These are phyloP conservation scores for Penicillium goetzii DNA, from an alignment of 495 filamentous ascomycete genomes.

Conservation along the genomic window DNA sequence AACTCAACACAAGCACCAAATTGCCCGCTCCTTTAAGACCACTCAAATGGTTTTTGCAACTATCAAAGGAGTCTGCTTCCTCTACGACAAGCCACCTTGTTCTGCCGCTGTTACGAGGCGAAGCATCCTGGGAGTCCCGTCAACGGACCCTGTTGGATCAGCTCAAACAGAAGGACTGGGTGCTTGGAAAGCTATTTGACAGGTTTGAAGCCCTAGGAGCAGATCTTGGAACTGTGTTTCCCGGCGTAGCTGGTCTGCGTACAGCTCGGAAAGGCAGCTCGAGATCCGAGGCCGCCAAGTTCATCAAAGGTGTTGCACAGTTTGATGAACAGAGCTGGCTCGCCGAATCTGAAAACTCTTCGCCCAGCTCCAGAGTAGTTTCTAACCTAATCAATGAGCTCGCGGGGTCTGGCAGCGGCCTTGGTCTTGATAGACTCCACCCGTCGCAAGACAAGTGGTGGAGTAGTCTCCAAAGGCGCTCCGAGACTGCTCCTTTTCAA, in stretches of 20 bases:
- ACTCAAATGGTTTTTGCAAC: constrained; percentile 67
- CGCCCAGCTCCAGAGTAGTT: constrained; percentile 25
- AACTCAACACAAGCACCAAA: constrained; percentile 59
- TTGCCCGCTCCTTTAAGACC: constrained; percentile 70
- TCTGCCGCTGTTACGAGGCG: constrained; percentile 68
- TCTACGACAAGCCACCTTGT: constrained; percentile 64
- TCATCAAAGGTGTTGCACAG: constrained; percentile 49
- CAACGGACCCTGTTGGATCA: constrained; percentile 59
- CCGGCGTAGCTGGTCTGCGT: constrained; percentile 57
- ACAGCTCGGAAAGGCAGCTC: constrained; percentile 37
- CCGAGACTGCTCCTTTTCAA: constrained; percentile 8
- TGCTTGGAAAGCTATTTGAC: constrained; percentile 75
- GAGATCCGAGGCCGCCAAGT: constrained; percentile 41
- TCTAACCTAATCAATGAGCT: constrained; percentile 35
- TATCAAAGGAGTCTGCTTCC: constrained; percentile 58
- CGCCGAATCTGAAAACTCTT: constrained; percentile 27
- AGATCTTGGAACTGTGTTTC: constrained; percentile 72
- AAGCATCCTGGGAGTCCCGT: constrained; percentile 54
- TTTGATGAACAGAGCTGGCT: constrained; percentile 53
- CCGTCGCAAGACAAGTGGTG: constrained; percentile 45
- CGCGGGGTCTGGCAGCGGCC: constrained; percentile 11
- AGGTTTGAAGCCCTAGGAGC: constrained; percentile 72
- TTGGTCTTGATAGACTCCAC: constrained; percentile 16
- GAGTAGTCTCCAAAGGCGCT: constrained; percentile 29
- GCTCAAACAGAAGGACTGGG: constrained; percentile 76